A percentile compares a stretch with the other conserved stretches of the same genome.
Conservation (phyloP, 2,329 filamentous ascomycete species). For the Penicillium polonicum region DNA sequence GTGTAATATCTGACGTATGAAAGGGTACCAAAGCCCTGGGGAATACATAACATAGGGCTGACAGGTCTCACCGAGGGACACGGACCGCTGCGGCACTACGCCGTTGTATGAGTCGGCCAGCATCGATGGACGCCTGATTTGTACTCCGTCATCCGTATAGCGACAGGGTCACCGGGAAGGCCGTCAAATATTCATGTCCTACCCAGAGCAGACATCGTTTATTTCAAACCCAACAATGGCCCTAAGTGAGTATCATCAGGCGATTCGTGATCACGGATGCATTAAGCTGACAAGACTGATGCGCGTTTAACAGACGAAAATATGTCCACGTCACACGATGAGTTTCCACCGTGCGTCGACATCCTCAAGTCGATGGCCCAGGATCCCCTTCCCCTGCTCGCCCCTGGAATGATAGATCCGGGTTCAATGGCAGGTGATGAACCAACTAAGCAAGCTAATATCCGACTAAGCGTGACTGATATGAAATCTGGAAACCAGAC, state of each 20-base stretch:
- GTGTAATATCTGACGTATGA: not conserved
- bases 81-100: not conserved
- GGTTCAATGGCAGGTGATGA: conserved; percentile 12
- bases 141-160: too few species aligned
- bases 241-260: not conserved
- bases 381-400: conserved; percentile 27
- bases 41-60: not conserved
- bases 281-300: not conserved
- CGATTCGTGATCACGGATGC: too few species aligned
- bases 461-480: not conserved
- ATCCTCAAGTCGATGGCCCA: conserved; percentile 26
- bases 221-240: not conserved
- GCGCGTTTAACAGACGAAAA: not conserved
- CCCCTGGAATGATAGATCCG: conserved; percentile 11
- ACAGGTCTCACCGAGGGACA: not conserved
- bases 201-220: not conserved
- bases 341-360: conserved; percentile 18
- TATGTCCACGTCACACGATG: not conserved
- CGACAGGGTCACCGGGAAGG: too few species aligned
- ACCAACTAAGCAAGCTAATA: conserved; percentile 9
- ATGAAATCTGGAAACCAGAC: not conserved
- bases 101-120: too few species aligned
- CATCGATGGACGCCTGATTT: too few species aligned
- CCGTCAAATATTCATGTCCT: not conserved
- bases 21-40: not conserved